Evolutionary conservation across 371 early-diverging fungal species (phyloP).

Genomic region (Polyrhizophydium stewartii): DNA sequence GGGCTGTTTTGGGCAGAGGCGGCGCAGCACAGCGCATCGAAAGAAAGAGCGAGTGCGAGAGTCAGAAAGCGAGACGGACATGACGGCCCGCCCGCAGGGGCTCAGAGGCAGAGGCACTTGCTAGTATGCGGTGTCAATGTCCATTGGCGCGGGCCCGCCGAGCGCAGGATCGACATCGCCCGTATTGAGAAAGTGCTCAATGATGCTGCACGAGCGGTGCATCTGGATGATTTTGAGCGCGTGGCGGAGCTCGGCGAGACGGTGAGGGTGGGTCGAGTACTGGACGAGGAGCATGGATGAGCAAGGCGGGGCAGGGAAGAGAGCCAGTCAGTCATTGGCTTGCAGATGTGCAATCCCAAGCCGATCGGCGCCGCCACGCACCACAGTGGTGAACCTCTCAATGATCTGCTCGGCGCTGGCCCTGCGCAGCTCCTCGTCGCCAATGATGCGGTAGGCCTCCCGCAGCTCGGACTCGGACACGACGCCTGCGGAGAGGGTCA

Average conservation of each 20-base stretch:
- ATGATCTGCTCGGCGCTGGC: neutral
- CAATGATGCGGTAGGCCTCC: neutral
- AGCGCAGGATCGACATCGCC: slow-evolving; percentile 14
- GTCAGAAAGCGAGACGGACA: too few relatives aligned
- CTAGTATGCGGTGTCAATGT: neutral
- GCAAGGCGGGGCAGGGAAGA: too few relatives aligned
- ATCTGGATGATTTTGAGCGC: slow-evolving; percentile 20
- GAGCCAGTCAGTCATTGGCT: too few relatives aligned
- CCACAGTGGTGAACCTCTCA: neutral
- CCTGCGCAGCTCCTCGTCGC: neutral
- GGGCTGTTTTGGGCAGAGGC: too few relatives aligned
- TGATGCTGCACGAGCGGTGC: slow-evolving; percentile 9
- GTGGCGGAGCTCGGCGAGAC: slow-evolving; percentile 15
- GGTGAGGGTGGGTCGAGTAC: slow-evolving; percentile 13
- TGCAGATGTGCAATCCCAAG: too few relatives aligned
- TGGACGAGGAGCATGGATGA: neutral
- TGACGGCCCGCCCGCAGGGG: too few relatives aligned
- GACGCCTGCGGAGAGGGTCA: neutral
- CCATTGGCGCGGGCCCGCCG: neutral
- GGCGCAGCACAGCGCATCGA: too few relatives aligned
- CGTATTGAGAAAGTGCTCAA: slow-evolving; percentile 24
- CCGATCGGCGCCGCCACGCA: neutral
- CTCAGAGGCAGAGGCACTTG: too few relatives aligned
- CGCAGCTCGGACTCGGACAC: neutral
- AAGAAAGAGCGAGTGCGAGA: too few relatives aligned